These are phyloP conservation scores for Striga hermonthica DNA, from an alignment of 305 asterid species.

Conservation along the genomic window DNA sequence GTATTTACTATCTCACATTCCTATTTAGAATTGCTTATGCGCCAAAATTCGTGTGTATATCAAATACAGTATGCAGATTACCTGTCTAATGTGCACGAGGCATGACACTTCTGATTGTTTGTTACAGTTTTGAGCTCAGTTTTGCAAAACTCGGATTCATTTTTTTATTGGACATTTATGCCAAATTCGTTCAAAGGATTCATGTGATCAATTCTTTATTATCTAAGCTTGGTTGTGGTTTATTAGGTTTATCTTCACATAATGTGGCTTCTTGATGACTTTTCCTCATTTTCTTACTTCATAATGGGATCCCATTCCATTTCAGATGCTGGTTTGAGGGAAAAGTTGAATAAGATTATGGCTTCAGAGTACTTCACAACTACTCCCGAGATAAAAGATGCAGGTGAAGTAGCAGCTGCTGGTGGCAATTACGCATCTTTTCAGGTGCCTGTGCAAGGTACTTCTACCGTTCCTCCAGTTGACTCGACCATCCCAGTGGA, in stretches of 20 bases:
- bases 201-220: neutral
- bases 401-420: slow-evolving; percentile 67
- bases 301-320: slow-evolving; percentile 3
- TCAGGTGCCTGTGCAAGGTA: slow-evolving; percentile 49
- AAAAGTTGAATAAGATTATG: slow-evolving; percentile 44
- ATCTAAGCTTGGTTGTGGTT: neutral
- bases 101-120: too few species aligned
- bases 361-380: slow-evolving; percentile 48
- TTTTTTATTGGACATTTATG: too few species aligned
- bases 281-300: neutral
- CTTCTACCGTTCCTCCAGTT: slow-evolving; percentile 39
- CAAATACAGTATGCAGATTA: slow-evolving; percentile 23
- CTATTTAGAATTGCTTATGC: slow-evolving; percentile 1
- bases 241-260: slow-evolving; percentile 5
- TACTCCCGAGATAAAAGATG: slow-evolving; percentile 47
- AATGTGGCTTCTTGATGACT: slow-evolving; percentile 19
- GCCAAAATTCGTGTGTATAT: slow-evolving; percentile 2
- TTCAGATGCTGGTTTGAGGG: slow-evolving; percentile 44
- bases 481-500: slow-evolving; percentile 40
- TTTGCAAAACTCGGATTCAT: too few species aligned
- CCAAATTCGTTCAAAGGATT: neutral
- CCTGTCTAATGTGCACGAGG: neutral
- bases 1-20: too few species aligned
- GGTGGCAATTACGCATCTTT: slow-evolving; percentile 55
- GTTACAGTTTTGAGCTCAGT: too few species aligned